Base-by-base conservation (phyloP, 192 early-diverging fungal genomes). In the Thamnidium elegans region DNA sequence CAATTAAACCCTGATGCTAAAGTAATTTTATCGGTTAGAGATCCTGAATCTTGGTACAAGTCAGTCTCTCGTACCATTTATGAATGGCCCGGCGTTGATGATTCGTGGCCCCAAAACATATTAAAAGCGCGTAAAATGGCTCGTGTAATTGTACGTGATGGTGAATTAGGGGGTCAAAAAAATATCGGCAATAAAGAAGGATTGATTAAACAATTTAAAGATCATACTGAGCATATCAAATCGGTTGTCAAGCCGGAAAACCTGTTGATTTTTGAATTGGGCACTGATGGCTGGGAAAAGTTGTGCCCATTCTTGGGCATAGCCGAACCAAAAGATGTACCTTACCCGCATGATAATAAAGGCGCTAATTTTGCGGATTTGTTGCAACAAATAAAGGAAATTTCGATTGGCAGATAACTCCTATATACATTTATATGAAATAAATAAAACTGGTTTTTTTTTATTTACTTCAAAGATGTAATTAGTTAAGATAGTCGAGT, bases 1-100 rank as follows among this genome's bases (percentile, higher is more conserved):
- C 46, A 58, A 23, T n/a, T 55, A 10, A 63, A 69, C n/a, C 68
- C 68, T 4, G 62, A 69, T 0, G 61, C 68, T n/a, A 69, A 69
- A 53, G 55, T 69, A 4, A 69, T 69, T 26, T 53, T 62, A n/a
- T 58, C 68, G 7, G 61, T 62, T 1, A 42, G 68, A 2, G 51
- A 52, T 42, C 50, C 61, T 0, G 61, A 69, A n/a, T 43, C n/a
- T 7, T 69, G 68, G 68, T 63, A 69, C 34, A 55, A 53, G 17
- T 65, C 63, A 9, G 54, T 55, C 8, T 34, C 30, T 15, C 30
- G 32, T 13, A 55, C 54, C 14, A 55, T 55, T 14, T 36, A 55
- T 34, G 54, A 56, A 15, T 56, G 55, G 55, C 55, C 55, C 2
- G 30, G 55, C 8, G 55, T 56, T 11, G 55, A 56, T 34, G 32